Evolutionary conservation across 129 eudicot genomes (phyloP).

Genomic region (Helianthus annuus): DNA sequence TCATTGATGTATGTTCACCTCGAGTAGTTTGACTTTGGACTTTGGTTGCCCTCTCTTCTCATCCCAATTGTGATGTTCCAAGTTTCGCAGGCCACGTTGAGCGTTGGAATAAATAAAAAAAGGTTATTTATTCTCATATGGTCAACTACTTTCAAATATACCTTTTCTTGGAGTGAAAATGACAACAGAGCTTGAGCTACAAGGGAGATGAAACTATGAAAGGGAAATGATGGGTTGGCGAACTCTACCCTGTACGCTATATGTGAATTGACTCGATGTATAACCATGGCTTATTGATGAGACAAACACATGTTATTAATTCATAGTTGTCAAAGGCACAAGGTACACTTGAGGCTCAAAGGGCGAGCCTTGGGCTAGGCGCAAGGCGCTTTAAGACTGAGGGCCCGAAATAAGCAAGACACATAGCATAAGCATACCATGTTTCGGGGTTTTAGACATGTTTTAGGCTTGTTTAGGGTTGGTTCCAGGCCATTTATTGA

Average conservation of each 20-base stretch:
- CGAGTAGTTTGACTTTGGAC: background rate
- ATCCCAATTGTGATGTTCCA: background rate
- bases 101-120: background rate
- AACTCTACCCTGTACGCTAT: background rate
- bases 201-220: background rate
- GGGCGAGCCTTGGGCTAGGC: too few species aligned
- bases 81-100: background rate
- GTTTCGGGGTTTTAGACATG: too few species aligned
- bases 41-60: background rate
- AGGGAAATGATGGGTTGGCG: background rate
- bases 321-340: too few species aligned
- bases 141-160: background rate
- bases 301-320: background rate
- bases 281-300: background rate
- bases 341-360: too few species aligned
- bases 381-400: too few species aligned
- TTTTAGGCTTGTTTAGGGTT: too few species aligned
- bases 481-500: too few species aligned
- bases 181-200: background rate
- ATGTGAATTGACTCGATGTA: background rate
- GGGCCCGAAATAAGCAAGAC: too few species aligned
- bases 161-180: constrained; percentile 1
- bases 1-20: background rate
- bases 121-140: constrained; percentile 2
- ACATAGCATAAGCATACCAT: too few species aligned